phyloP scores from a whole-genome alignment of 768 basidiomycete species.

The Hemileccinum rubropunctum region DNA sequence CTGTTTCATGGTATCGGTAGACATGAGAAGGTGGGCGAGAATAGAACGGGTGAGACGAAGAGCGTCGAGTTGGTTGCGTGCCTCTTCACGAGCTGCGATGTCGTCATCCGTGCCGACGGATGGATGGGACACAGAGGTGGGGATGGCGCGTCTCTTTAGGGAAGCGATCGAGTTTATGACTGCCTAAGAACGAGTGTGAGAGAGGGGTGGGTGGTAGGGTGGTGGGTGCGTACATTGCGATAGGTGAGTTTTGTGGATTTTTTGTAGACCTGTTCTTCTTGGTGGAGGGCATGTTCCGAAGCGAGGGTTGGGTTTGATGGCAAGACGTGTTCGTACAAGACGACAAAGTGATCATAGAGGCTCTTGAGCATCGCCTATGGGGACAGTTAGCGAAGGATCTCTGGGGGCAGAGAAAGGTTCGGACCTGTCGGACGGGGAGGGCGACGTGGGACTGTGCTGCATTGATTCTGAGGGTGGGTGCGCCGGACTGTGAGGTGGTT shows the following conservation, averaged over 20 bases:
- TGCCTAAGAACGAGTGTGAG: conserved; percentile 36
- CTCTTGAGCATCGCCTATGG: conserved; percentile 70
- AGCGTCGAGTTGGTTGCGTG: conserved; percentile 49
- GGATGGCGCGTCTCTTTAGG: conserved; percentile 52
- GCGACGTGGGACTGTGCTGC: conserved; percentile 71
- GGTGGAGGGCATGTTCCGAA: conserved; percentile 73
- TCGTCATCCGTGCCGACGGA: conserved; percentile 80
- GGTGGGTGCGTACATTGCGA: conserved; percentile 59
- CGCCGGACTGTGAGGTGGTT: conserved; percentile 52
- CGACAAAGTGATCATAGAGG: conserved; percentile 68
- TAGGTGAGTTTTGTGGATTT: conserved; percentile 78
- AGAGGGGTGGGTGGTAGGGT: background rate
- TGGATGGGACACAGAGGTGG: conserved; percentile 56
- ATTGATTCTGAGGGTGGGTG: conserved; percentile 62
- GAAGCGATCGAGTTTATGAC: conserved; percentile 50
- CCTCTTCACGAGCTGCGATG: conserved; percentile 51
- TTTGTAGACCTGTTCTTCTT: conserved; percentile 78
- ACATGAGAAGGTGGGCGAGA: conserved; percentile 59
- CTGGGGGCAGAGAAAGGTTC: conserved; percentile 4
- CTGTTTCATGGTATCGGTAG: conserved; percentile 50
- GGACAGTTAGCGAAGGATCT: background rate
- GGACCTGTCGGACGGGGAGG: conserved; percentile 70
- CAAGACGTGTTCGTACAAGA: conserved; percentile 61
- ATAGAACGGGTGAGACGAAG: conserved; percentile 51
- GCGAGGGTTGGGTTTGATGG: conserved; percentile 59